Evolutionary conservation across 441 rosid species (phyloP), one percentile per base, ranked within the genome.

Genomic region (Euphorbia schlechtendalii): DNA sequence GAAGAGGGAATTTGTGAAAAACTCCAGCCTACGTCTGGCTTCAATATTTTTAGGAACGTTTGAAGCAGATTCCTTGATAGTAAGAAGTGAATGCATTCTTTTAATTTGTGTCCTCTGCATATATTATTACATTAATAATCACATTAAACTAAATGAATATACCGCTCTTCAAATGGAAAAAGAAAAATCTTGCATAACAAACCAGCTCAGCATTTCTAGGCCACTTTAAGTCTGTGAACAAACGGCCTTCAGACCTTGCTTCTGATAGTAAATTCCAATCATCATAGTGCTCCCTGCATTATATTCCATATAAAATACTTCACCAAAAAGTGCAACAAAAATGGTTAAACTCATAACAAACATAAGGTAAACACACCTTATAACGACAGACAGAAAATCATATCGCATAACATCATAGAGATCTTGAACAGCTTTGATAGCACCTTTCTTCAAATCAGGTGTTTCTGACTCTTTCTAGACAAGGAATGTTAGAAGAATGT

Each of bases 1-100:
- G 79, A 95, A 95, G 59, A 95, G 92, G 38, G 99, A 95, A 79
- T 95, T 95, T 64, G 98, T 88, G 73, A 91, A 95, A 77, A 81
- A 95, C 73, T 95, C 75, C 51, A 95, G 84, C 75, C 99, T 86
- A 25, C 98, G 95, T 64, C 96, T 76, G 55, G 99, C 98, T 81
- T 92, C 99, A 2, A 89, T 81, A 82, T 95, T 95, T 74, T 74
- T 83, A 27, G 99, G 99, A 78, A 89, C 68, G 82, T 82, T 89
- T 27, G 96, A 77, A 53, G 96, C 96, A 53, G 99, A 88, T 68
- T 95, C 98, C 84, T 95, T 91, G 66, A 88, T 95, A 0, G 98
- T 92, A 74, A 91, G 79, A 56, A 95, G 84, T 41, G 96, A 85
- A 79, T 84, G 72, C 81, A 95, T 68, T 74, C 99, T 88, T 76